These are phyloP conservation scores for Ceratocystis albifundus DNA, from an alignment of 2,329 filamentous ascomycete species.

Conservation along the genomic window DNA sequence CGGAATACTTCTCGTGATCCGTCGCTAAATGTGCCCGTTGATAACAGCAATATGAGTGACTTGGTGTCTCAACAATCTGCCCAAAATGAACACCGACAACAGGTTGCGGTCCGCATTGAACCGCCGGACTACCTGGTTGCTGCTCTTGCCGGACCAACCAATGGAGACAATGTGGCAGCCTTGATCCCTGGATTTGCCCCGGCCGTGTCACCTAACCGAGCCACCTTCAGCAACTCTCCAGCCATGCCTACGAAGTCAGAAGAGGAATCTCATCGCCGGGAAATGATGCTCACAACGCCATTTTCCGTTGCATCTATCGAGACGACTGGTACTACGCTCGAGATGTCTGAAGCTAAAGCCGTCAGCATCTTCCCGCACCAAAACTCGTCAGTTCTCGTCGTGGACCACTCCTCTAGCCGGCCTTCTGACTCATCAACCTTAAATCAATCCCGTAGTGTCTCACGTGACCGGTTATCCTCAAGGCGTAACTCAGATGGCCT, in stretches of 20 bases:
- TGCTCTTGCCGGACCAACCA: neutral
- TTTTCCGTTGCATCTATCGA: conserved; percentile 52
- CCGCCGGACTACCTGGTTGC: conserved; percentile 28
- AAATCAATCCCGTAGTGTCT: conserved; percentile 22
- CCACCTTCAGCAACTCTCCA: neutral
- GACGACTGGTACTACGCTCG: conserved; percentile 49
- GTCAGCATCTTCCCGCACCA: conserved; percentile 53
- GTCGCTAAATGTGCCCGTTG: conserved; percentile 46
- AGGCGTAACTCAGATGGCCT: neutral
- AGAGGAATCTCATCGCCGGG: conserved; percentile 19
- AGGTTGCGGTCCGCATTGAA: conserved; percentile 25
- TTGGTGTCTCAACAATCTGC: conserved; percentile 25
- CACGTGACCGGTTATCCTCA: conserved; percentile 12
- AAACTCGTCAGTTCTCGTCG: conserved; percentile 51
- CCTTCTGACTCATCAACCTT: conserved; percentile 38
- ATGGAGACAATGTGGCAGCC: neutral
- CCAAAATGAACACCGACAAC: conserved; percentile 14
- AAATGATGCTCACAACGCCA: conserved; percentile 32
- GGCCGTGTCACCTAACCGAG: conserved; percentile 11
- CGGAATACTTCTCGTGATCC: conserved; percentile 43
- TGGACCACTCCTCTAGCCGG: conserved; percentile 42
- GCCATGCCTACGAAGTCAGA: neutral
- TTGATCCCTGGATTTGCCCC: conserved; percentile 20
- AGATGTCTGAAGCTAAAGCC: conserved; percentile 51
- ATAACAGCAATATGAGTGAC: conserved; percentile 31